Conservation (phyloP, 257 asterid genomes). For the Nicotiana attenuata region DNA sequence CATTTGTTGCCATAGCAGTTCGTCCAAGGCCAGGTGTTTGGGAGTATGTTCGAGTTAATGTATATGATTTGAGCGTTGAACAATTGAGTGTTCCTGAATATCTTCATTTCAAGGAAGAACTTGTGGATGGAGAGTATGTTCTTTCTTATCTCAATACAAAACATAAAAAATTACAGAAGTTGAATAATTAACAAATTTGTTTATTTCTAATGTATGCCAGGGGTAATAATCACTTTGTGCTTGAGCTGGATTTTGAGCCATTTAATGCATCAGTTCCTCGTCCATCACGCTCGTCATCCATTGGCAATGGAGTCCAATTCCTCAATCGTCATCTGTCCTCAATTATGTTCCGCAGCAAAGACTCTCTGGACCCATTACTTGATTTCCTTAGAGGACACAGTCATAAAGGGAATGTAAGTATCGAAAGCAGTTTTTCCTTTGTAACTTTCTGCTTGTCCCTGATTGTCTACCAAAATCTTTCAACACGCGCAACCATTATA, state of each 20-base stretch:
- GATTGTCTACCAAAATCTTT: not conserved
- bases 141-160: not conserved
- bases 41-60: slow-evolving; percentile 95
- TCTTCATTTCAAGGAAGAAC: slow-evolving; percentile 75
- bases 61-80: slow-evolving; percentile 74
- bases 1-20: slow-evolving; percentile 88
- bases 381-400: slow-evolving; percentile 82
- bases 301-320: slow-evolving; percentile 97
- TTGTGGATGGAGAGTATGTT: slow-evolving; percentile 87
- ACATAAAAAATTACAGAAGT: not conserved
- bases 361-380: slow-evolving; percentile 80
- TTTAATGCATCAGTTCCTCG: slow-evolving; percentile 90
- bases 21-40: slow-evolving; percentile 99
- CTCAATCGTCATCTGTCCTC: slow-evolving; percentile 97
- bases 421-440: not conserved
- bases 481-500: not conserved
- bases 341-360: slow-evolving; percentile 83
- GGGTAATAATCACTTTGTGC: slow-evolving; percentile 47
- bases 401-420: slow-evolving; percentile 81
- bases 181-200: not conserved
- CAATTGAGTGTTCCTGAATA: slow-evolving; percentile 84
- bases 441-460: not conserved
- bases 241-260: slow-evolving; percentile 97
- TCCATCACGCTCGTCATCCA: slow-evolving; percentile 78
- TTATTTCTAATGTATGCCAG: slow-evolving; percentile 30